Evolutionary conservation across 228 moss, liverwort and hornwort species (phyloP).

Genomic region (Sphagnum fallax): DNA sequence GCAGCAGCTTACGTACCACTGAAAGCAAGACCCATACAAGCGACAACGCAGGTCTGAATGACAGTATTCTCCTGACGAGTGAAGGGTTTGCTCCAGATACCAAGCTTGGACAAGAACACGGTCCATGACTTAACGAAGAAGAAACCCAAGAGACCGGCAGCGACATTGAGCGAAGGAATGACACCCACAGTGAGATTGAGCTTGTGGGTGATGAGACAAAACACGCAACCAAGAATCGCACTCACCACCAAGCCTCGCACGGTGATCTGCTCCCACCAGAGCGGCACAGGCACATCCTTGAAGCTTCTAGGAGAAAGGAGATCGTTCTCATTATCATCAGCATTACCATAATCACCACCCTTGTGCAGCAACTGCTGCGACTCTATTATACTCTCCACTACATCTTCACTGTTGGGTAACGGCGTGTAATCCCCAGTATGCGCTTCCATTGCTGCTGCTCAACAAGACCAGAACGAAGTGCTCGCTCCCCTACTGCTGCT

Average conservation of each 20-base stretch:
- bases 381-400: too few species aligned
- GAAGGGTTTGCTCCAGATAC: constrained; percentile 66
- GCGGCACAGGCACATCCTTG: constrained; percentile 48
- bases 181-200: constrained; percentile 70
- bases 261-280: constrained; percentile 83
- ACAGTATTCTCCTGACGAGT: constrained; percentile 96
- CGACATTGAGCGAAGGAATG: constrained; percentile 84
- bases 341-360: too few species aligned
- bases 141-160: constrained; percentile 72
- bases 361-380: too few species aligned
- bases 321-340: too few species aligned
- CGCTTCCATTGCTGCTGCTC: too few species aligned
- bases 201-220: constrained; percentile 85
- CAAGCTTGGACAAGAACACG: constrained; percentile 34
- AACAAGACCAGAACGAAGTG: too few species aligned
- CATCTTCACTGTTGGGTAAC: too few species aligned
- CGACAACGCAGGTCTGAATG: constrained; percentile 83
- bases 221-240: constrained; percentile 41
- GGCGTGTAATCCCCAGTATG: too few species aligned
- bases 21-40: constrained; percentile 87
- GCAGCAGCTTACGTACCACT: constrained; percentile 34
- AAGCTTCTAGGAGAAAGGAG: constrained; percentile 2
- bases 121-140: constrained; percentile 80
- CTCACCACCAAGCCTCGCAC: constrained; percentile 63
- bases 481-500: too few species aligned